Conservation (phyloP, 176 grass and related monocot species). For the Carex myosuroides region DNA sequence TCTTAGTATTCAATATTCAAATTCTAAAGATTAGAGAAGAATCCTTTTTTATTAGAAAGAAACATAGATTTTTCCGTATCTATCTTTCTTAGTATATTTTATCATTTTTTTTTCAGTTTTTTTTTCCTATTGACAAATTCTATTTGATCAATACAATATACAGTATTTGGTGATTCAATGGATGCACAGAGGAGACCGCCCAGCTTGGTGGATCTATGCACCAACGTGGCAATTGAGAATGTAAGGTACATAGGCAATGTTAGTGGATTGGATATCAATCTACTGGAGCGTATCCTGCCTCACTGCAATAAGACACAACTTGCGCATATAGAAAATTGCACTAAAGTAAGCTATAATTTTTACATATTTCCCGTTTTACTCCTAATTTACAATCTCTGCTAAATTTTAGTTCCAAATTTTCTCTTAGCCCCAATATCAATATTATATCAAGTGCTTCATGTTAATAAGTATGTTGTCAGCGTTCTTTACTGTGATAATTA, state of each 20-base stretch:
- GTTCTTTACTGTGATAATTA: neutral
- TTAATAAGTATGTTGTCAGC: neutral
- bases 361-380: neutral
- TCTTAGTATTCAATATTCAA: neutral
- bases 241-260: conserved; percentile 37
- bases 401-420: neutral
- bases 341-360: conserved; percentile 17
- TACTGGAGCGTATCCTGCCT: conserved; percentile 32
- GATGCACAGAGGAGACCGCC: conserved; percentile 17
- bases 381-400: neutral
- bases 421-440: neutral
- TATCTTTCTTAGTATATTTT: too few relatives aligned
- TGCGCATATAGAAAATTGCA: conserved; percentile 32
- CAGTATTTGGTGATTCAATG: conserved; percentile 4
- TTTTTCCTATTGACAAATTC: too few relatives aligned
- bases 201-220: conserved; percentile 34
- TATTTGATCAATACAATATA: too few relatives aligned
- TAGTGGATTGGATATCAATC: conserved; percentile 28
- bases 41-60: too few relatives aligned
- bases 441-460: neutral
- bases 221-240: conserved; percentile 30
- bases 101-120: too few relatives aligned
- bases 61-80: too few relatives aligned
- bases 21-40: too few relatives aligned
- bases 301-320: conserved; percentile 36